phyloP scores from a whole-genome alignment of 371 early-diverging fungal genomes.

The Lichtheimia corymbifera region DNA sequence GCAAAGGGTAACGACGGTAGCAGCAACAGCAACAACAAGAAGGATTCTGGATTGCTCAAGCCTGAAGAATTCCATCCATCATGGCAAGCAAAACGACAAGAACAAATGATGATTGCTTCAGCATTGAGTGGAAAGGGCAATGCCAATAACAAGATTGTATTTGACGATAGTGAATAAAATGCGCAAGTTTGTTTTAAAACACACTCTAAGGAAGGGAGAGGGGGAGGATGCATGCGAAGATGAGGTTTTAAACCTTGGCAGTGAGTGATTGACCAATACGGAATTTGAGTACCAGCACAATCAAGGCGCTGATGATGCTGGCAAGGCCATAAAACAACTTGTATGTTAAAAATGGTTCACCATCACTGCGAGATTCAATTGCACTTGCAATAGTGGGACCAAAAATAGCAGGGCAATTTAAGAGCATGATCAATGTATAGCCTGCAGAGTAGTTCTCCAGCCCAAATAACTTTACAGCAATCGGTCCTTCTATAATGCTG shows the following conservation, averaged over 20 bases:
- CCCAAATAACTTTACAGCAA: constrained; percentile 16
- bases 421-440: constrained; percentile 18
- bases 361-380: constrained; percentile 9
- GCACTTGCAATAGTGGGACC: constrained; percentile 26
- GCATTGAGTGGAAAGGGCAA: constrained; percentile 39
- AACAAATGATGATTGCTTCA: constrained; percentile 51
- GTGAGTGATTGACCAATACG: not conserved
- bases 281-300: not conserved
- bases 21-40: not conserved
- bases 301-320: not conserved
- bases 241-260: constrained; percentile 5
- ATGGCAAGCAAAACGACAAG: constrained; percentile 50
- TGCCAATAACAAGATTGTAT: constrained; percentile 46
- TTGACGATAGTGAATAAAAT: constrained; percentile 24
- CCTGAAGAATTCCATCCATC: constrained; percentile 40
- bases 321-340: constrained; percentile 19
- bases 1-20: constrained; percentile 18
- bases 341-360: constrained; percentile 20
- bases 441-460: constrained; percentile 19
- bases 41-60: not conserved
- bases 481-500: constrained; percentile 3
- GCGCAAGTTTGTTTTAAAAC: no score
- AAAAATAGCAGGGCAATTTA: constrained; percentile 15
- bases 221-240: not conserved
- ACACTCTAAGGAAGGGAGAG: no score